Evolutionary conservation across 228 moss, liverwort and hornwort species (phyloP), one percentile per base, ranked within the genome.

Genomic region (Sphagnum fallax): DNA sequence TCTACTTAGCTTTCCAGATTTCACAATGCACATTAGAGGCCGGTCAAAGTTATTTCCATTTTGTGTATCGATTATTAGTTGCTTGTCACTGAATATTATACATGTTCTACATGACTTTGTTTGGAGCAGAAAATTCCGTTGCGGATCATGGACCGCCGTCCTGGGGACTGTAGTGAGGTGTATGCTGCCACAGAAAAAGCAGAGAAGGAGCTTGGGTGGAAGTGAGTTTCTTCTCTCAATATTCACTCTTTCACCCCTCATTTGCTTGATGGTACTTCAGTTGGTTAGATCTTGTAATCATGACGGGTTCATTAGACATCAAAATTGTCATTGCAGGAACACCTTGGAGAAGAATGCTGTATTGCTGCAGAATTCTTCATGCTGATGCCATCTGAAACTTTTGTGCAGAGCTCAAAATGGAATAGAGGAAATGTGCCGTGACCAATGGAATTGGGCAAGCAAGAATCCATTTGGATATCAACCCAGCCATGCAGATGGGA

Each of bases 361-460:
- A 32, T 32, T 32, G 32, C 32, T 32, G 32, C 32, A 32, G 32
- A 2, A 32, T 32, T 32, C 32, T 32, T 32, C 32, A 32, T 32
- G 32, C 32, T 32, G 32, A 32, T 62, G 62, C 62, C 14, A 8
- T 64, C 10, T 49, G 64, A 32, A 64, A 64, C 13, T 53, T 18
- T 71, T 59, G 11, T 87, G 86, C 91, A 97, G 97, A 80, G 91
- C 91, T 6, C 76, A 90, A 75, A 83, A 90, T 59, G 93, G 90
- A 12, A 93, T 97, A 64, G 77, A 93, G 50, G 91, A 97, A 69
- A 97, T 97, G 97, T 93, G 97, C 64, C 87, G 87, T 65, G 97
- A 97, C 67, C 91, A 93, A 77, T 97, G 97, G 97, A 93, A 91
- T 47, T 97, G 93, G 93, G 93, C 93, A 16, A 91, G 97, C 71